Evolutionary conservation across 768 basidiomycete species (phyloP).

Genomic region (Xerocomellus amylosporus): DNA sequence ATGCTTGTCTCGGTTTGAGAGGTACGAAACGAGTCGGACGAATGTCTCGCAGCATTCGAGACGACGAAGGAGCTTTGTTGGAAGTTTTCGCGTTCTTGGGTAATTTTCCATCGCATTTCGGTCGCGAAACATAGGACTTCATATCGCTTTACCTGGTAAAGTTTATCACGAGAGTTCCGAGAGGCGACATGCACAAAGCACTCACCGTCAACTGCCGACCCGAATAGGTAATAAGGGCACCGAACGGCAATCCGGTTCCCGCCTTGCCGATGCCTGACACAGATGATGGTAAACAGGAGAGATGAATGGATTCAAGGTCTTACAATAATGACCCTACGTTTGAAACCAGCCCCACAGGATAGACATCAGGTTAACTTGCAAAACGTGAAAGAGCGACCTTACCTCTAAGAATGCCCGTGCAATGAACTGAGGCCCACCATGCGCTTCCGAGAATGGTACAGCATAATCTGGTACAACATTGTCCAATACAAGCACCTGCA

Average conservation of each 20-base stretch:
- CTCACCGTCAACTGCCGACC: slow-evolving; percentile 26
- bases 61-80: slow-evolving; percentile 22
- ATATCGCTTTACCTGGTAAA: slow-evolving; percentile 23
- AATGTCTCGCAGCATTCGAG: slow-evolving; percentile 7
- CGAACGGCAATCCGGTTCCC: slow-evolving; percentile 24
- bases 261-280: slow-evolving; percentile 25
- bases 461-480: slow-evolving; percentile 31
- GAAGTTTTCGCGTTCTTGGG: background rate
- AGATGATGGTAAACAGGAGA: background rate
- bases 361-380: background rate
- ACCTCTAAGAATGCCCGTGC: slow-evolving; percentile 28
- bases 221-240: slow-evolving; percentile 24
- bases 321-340: slow-evolving; percentile 27
- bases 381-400: background rate
- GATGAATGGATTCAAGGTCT: background rate
- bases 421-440: slow-evolving; percentile 27
- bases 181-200: background rate
- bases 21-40: background rate
- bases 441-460: slow-evolving; percentile 26
- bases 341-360: background rate
- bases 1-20: slow-evolving; percentile 1
- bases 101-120: slow-evolving; percentile 25
- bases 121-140: slow-evolving; percentile 31
- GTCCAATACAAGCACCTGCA: slow-evolving; percentile 25
- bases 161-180: background rate